Base-by-base conservation (phyloP, 441 rosid genomes). In the Bocquillonia castaneifolia region DNA sequence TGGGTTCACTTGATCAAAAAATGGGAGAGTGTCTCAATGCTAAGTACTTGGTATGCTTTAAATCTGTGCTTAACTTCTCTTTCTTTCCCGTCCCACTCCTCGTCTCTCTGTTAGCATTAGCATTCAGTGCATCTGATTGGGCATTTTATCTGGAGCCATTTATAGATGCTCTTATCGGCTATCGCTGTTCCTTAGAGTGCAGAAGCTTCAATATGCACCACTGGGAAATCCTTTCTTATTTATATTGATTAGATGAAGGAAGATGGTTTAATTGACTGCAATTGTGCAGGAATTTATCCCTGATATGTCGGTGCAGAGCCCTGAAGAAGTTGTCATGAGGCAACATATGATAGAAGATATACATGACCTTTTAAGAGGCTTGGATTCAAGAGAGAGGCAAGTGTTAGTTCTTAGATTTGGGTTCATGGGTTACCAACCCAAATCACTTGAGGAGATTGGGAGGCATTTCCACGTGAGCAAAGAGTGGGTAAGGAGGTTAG, bases 371-470 rank as follows among this genome's bases (percentile, higher is more conserved):
- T 70, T 90, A 72, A 74, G 76, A 63, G 79, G 78, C n/a, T 76
- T 89, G 82, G 87, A 86, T 60, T 69, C 81, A 31, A 81, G 86
- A 77, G 96, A 92, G 80, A 83, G 80, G 75, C 81, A 80, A 78
- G 91, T 92, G 65, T 66, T 89, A 78, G 34, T 81, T 32, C 70
- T 88, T 53, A 83, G 96, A 65, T 83, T 82, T 6, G 93, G 95
- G 53, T 75, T 92, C 52, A 67, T 66, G 25, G 87, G 78, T 72
- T 71, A 80, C 37, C 86, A 67, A 66, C 87, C 90, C 0, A 82
- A 72, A 83, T 86, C 98, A 3, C 87, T 92, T 0, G 94, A 83
- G 77, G 93, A 89, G 84, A 88, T 84, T 45, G 96, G 96, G 48
- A 84, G 74, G 82, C 67, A 72, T 23, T 81, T 88, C 67, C 72